phyloP scores from a whole-genome alignment of 495 filamentous ascomycete genomes.

The Penicillium malachiteum region DNA sequence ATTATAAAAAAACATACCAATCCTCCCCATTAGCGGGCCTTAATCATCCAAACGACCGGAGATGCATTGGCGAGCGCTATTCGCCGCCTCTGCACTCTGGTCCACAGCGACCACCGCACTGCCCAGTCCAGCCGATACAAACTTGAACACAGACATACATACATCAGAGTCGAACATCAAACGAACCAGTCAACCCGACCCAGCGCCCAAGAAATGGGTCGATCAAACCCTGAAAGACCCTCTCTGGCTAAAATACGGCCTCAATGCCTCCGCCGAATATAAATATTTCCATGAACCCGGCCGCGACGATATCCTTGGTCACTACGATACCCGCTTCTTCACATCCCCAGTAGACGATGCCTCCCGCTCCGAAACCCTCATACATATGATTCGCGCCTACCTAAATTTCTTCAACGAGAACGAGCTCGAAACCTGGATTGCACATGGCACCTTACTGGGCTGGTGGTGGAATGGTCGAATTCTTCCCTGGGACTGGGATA shows the following conservation, averaged over 20 bases:
- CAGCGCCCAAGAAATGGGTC: neutral
- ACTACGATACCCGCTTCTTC: slow-evolving; percentile 76
- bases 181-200: slow-evolving; percentile 10
- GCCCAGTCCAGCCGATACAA: slow-evolving; percentile 1
- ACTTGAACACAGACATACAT: neutral
- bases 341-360: slow-evolving; percentile 58
- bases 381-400: slow-evolving; percentile 71
- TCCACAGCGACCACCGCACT: slow-evolving; percentile 17
- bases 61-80: slow-evolving; percentile 16
- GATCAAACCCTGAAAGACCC: slow-evolving; percentile 20
- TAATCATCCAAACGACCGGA: neutral
- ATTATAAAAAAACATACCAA: slow-evolving; percentile 1
- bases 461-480: slow-evolving; percentile 90
- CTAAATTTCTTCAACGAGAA: slow-evolving; percentile 62
- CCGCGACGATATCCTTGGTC: slow-evolving; percentile 52
- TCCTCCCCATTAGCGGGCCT: too few species aligned
- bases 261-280: slow-evolving; percentile 36
- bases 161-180: neutral
- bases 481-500: slow-evolving; percentile 85
- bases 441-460: slow-evolving; percentile 80
- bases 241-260: slow-evolving; percentile 30
- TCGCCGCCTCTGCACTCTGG: slow-evolving; percentile 24
- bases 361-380: slow-evolving; percentile 60
- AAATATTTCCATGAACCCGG: slow-evolving; percentile 62
- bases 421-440: slow-evolving; percentile 79